phyloP scores from a whole-genome alignment of 2,329 filamentous ascomycete species.

The Pseudogymnoascus sp. region DNA sequence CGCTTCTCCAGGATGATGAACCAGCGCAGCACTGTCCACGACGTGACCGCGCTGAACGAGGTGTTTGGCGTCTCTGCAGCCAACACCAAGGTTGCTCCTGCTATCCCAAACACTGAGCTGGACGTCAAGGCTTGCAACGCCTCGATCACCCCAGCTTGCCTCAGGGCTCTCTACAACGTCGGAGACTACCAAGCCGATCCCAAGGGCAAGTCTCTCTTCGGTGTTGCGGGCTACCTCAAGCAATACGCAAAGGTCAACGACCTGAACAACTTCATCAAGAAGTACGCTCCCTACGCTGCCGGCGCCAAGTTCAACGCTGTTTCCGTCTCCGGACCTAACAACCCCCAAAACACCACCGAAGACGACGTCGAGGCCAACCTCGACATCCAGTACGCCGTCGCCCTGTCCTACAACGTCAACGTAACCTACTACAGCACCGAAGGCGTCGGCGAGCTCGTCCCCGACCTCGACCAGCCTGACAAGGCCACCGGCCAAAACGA shows the following conservation, averaged over 20 bases:
- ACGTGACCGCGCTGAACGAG: background rate
- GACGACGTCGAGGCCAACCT: constrained; percentile 44
- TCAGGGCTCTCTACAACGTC: constrained; percentile 30
- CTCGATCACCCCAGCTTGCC: constrained; percentile 30
- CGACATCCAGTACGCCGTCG: constrained; percentile 48
- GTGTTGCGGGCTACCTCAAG: constrained; percentile 45
- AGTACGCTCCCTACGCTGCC: constrained; percentile 39
- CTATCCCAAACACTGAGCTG: constrained; percentile 11
- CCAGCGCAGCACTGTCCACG: background rate
- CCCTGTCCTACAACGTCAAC: constrained; percentile 45
- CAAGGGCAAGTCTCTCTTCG: constrained; percentile 54
- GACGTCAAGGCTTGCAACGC: constrained; percentile 25
- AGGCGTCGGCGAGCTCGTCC: constrained; percentile 44
- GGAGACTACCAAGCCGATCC: constrained; percentile 43
- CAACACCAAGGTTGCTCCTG: background rate
- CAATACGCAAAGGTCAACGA: constrained; percentile 29
- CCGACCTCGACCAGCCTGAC: constrained; percentile 35
- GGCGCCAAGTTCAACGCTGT: constrained; percentile 35
- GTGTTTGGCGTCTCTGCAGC: constrained; percentile 10
- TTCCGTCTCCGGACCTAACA: constrained; percentile 31
- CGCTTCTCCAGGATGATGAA: constrained; percentile 27
- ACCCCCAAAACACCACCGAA: constrained; percentile 43
- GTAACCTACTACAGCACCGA: constrained; percentile 50
- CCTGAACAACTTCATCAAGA: constrained; percentile 37
- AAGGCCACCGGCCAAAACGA: constrained; percentile 51